Base-by-base conservation (phyloP, 1,284 basidiomycete species). In the Athelia psychrophila region DNA sequence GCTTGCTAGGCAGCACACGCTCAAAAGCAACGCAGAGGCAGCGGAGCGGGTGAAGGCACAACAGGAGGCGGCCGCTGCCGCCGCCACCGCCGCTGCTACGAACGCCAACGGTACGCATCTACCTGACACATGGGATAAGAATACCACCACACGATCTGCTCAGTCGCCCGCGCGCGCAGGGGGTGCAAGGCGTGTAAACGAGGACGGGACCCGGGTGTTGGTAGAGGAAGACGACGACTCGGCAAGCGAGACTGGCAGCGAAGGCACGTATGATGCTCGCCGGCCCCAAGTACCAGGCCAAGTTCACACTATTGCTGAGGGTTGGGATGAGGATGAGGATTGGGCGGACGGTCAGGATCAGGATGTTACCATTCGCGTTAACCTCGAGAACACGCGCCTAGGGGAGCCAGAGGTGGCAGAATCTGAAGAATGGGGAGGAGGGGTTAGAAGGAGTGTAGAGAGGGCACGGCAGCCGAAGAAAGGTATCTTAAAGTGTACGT, bases 401-500 rank as follows among this genome's bases (percentile, higher is more conserved):
- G 79, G 77, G 16, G 75, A 73, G 46, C 80, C 67, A 27, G 82
- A 82, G 22, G 27, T 30, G 13, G 6, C 27, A 6, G 76, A 79
- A 33, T 73, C 72, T 46, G 86, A 86, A 59, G 88, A 84, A 47
- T 93, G 85, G 88, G 88, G 81, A 50, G 78, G 78, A 56, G 84
- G 88, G 64, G 72, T 84, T 53, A 81, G 83, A 57, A 76, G 80
- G 61, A 90, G 79, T 68, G 70, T 80, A 49, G 92, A 87, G 72
- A 75, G 73, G 69, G 77, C 74, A 57, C 79, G 74, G 64, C 71
- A 68, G 59, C 93, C 95, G 6, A 75, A 84, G 44, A 91, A 83
- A 69, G 90, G 95, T 33, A 98, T 98, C 58, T 73, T 98, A 57
- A 98, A 97, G 79, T 75, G 94, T 94, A 64, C 64, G 87, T 80